phyloP scores from a whole-genome alignment of 495 filamentous ascomycete species.

The Zalerion maritima region DNA sequence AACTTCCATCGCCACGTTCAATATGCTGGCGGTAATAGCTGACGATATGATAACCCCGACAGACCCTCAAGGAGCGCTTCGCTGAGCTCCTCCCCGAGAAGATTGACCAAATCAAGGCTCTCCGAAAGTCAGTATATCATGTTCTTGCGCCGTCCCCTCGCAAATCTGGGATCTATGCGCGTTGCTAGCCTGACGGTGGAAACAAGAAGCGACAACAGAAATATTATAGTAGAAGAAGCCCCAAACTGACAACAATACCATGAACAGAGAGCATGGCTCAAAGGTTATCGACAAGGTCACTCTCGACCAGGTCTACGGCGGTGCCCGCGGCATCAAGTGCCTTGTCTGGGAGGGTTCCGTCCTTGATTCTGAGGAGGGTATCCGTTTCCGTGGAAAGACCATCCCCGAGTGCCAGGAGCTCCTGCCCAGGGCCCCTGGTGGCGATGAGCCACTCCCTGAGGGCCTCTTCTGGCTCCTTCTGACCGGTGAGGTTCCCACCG shows the following conservation, averaged over 20 bases:
- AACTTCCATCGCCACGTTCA: constrained; percentile 14
- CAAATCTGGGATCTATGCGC: neutral
- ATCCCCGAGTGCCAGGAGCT: constrained; percentile 97
- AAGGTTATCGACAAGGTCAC: constrained; percentile 96
- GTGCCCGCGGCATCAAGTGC: constrained; percentile 96
- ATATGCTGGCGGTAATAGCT: constrained; percentile 1
- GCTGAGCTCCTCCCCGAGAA: constrained; percentile 87
- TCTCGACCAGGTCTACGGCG: constrained; percentile 97
- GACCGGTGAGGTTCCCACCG: constrained; percentile 89
- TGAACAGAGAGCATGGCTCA: constrained; percentile 69
- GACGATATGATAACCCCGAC: constrained; percentile 6
- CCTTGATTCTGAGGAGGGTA: constrained; percentile 95
- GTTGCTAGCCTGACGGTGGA: neutral
- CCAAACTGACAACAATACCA: too few species aligned
- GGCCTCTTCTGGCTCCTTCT: constrained; percentile 99
- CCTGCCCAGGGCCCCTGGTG: constrained; percentile 90
- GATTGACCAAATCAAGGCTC: constrained; percentile 97
- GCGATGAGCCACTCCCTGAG: constrained; percentile 92
- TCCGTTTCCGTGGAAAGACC: constrained; percentile 95
- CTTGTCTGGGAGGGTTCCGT: constrained; percentile 99
- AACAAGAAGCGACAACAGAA: constrained; percentile 2
- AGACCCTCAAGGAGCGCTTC: constrained; percentile 98
- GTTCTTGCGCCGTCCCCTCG: constrained; percentile 4
- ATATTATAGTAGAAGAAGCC: too few species aligned
- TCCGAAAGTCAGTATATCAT: constrained; percentile 59